Evolutionary conservation across 495 filamentous ascomycete species (phyloP), one percentile per base, ranked within the genome.

Genomic region (Lasiosphaeria miniovina): DNA sequence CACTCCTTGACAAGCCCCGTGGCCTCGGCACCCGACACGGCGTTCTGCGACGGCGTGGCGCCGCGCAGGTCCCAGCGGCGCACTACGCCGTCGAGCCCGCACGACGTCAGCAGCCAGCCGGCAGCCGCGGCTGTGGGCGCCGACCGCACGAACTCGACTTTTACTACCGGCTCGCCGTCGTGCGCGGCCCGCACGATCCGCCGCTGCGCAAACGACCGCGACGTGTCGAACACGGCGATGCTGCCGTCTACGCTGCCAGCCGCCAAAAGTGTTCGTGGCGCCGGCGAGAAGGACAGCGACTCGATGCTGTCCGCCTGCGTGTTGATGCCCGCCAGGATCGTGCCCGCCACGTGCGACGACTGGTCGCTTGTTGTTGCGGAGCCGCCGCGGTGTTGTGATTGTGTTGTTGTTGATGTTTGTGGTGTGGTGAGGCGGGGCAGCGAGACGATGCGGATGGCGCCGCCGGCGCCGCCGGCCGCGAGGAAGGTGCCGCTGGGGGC

Each of bases 171-270:
- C 61, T 80, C 84, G 40, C 88, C 93, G 24, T 92, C 86, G 71
- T 98, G 88, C 6, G 91, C 94, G 36, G 87, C 89, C 57, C 78
- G 75, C 56, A 96, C 89, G 68, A 93, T 86, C 52, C 88, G 76
- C 40, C 94, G 80, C 43, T 93, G 81, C 0, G 92, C 90, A 66
- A 95, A 98, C 5, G 87, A 82, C 52, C 91, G 86, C 38, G 89
- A 83, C 0, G 86, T 84, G 73, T 99, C 95, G 66, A 90, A 97
- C 6, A 99, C 80, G 15, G 85, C 89, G 65, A 99, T 93, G 43
- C 82, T 88, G 45, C 93, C 92, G 72, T 99, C 95, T 4, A 97
- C 93, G 57, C 87, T 90, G 0, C 91, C 93, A 0, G 91, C 87
- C 3, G 94, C 95, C 12, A 99, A 82, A 5, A 97, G 80, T 15